Evolutionary conservation across 164 flowering plant species (phyloP).

Genomic region (Pachysandra terminalis): DNA sequence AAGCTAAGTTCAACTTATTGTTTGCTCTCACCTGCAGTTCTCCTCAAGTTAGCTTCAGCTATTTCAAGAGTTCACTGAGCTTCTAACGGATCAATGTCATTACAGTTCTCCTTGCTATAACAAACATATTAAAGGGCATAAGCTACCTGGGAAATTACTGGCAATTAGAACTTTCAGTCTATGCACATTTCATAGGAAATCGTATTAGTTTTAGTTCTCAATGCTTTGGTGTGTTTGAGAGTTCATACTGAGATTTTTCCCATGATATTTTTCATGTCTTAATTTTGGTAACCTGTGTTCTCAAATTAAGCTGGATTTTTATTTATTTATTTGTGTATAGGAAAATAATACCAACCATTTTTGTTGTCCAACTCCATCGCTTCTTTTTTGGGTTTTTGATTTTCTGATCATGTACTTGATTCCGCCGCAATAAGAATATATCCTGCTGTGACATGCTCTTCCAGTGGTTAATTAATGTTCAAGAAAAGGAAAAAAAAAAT

Average conservation of each 20-base stretch:
- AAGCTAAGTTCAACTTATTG: not conserved
- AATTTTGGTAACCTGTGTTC: not conserved
- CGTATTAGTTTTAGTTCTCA: not conserved
- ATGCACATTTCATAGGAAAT: not conserved
- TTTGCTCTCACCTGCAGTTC: not conserved
- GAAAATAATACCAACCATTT: not conserved
- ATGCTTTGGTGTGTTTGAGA: not conserved
- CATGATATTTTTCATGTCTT: not conserved
- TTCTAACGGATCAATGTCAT: not conserved
- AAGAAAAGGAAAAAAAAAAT: not conserved
- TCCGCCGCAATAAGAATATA: not conserved
- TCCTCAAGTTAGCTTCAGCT: not conserved
- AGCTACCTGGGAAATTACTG: not conserved
- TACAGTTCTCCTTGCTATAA: too few species aligned
- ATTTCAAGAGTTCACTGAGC: not conserved
- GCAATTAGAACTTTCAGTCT: not conserved
- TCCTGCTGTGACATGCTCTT: not conserved
- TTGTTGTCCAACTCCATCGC: not conserved
- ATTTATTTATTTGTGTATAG: too few species aligned
- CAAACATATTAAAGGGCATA: not conserved
- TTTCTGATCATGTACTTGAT: not conserved
- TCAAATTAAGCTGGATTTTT: not conserved
- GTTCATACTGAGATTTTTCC: not conserved
- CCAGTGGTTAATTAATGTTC: not conserved
- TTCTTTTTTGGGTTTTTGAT: too few species aligned